Evolutionary conservation across 148 eudicot species (phyloP), one percentile per base, ranked within the genome.

Genomic region (Silene conica): DNA sequence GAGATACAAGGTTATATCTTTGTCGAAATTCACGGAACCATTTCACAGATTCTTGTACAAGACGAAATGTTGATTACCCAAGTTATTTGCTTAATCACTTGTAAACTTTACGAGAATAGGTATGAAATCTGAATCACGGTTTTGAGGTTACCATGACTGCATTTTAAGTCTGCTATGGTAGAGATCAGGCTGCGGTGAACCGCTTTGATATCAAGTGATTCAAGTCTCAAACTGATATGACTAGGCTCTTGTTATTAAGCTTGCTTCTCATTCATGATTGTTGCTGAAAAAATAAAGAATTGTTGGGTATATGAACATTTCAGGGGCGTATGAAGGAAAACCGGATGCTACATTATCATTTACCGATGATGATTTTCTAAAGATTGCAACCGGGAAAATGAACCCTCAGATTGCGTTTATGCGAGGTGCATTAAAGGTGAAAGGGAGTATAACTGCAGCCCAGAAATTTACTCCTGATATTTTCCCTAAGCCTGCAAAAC

Each of bases 401-500:
- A 95, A 95, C 74, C 94, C 99, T 70, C 99, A 95, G 82, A 84
- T 95, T 63, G 99, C 99, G 66, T 95, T 95, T 75, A 83, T 95
- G 96, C 89, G 97, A 83, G 99, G 99, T 45, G 89, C 90, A 9
- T 86, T 95, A 84, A 92, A 92, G 87, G 82, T 95, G 71, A 95
- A 92, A 78, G 99, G 97, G 6, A 95, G 97, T 63, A 75, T 95
- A 20, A 87, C 86, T 73, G 99, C 99, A 22, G 99, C 99, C 18
- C 90, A 86, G 79, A 95, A 95, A 75, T 95, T 92, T 71, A 92
- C 99, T 12, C 99, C 97, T 22, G 97, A 90, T 74, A 95, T 95
- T 50, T 95, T 95, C 83, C 99, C 99, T 67, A 95, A 95, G 81
- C 94, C 99, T 56, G 75, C 99, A 19, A 95, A 95, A 85, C 78